Evolutionary conservation across 768 basidiomycete genomes (phyloP).

Genomic region (Leccinum olivaceopallidum): DNA sequence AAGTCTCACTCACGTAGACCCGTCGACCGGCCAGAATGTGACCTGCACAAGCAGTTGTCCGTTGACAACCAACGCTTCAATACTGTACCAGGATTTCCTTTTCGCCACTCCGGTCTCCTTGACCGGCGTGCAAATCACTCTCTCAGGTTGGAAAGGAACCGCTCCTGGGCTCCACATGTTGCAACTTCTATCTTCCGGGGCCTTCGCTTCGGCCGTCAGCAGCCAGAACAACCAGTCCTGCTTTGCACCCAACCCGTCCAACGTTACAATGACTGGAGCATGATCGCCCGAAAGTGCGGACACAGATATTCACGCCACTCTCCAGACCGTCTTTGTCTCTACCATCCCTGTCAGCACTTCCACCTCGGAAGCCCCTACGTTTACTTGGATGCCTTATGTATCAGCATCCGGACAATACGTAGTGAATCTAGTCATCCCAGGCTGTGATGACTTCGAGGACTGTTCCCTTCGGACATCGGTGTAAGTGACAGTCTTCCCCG

Average conservation of each 20-base stretch:
- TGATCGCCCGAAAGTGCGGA: conserved; percentile 68
- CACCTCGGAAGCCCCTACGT: conserved; percentile 62
- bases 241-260: conserved; percentile 75
- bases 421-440: conserved; percentile 83
- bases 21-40: conserved; percentile 65
- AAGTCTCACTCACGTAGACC: conserved; percentile 76
- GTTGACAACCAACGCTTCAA: conserved; percentile 68
- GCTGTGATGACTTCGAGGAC: conserved; percentile 78
- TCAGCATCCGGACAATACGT: conserved; percentile 86
- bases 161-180: conserved; percentile 85
- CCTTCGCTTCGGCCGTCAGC: conserved; percentile 76
- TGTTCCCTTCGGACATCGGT: conserved; percentile 82
- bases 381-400: conserved; percentile 93
- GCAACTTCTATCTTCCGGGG: conserved; percentile 91
- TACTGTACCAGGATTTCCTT: conserved; percentile 93
- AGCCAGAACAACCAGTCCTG: conserved; percentile 67
- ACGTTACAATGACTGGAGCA: conserved; percentile 60
- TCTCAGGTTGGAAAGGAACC: conserved; percentile 72
- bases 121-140: conserved; percentile 86
- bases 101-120: conserved; percentile 65
- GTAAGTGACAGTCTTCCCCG: conserved; percentile 79
- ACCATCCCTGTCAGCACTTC: conserved; percentile 64
- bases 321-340: conserved; percentile 71
- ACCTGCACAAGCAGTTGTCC: conserved; percentile 84
- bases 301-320: conserved; percentile 80